Base-by-base conservation (phyloP, 345 rosid genomes). In the Aquilaria malaccensis region DNA sequence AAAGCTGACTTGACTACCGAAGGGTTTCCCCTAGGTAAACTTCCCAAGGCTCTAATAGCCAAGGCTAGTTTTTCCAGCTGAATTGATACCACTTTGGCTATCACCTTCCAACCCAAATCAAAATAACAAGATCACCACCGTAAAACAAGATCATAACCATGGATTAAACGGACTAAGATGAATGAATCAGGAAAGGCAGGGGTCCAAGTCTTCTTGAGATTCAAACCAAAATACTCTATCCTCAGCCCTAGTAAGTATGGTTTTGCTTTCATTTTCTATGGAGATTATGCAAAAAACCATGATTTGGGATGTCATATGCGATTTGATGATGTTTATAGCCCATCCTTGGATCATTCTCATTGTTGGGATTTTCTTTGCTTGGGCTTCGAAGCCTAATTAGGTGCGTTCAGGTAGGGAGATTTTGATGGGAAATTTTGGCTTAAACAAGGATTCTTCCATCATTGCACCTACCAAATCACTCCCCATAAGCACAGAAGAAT, bases 361-460 rank as follows among this genome's bases (percentile, higher is more conserved):
- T 56, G 71, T 80, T 63, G 99, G 99, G 51, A 85, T 93, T 54
- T 15, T 93, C 48, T 94, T 87, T 6, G 99, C 97, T n/a, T 93
- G 99, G 99, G 67, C 88, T 2, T 93, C 96, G 97, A 84, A 82
- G 72, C 98, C 97, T 33, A 84, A 79, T 51, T 93, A 97, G 98
- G 96, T 92, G 1, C 69, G 71, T 74, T 71, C 80, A 65, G 73
- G 74, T 12, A 75, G 77, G 64, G 78, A 79, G 6, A 65, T 71
- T 57, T 62, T 69, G 67, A 10, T n/a, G 45, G 81, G 78, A 52
- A 64, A 68, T 30, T 66, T 68, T 1, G 67, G 11, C 48, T 22
- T 22, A 22, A 50, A 74, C 9, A 65, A 61, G 48, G 61, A 50
- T 4, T 52, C 76, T 29, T n/a, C 70, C 9, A 22, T 22, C 22